Percentiles rank a stretch among this genome's conserved stretches.
Evolutionary conservation across 2,329 filamentous ascomycete species (phyloP).

Genomic region (Pestalotiopsis sp.): DNA sequence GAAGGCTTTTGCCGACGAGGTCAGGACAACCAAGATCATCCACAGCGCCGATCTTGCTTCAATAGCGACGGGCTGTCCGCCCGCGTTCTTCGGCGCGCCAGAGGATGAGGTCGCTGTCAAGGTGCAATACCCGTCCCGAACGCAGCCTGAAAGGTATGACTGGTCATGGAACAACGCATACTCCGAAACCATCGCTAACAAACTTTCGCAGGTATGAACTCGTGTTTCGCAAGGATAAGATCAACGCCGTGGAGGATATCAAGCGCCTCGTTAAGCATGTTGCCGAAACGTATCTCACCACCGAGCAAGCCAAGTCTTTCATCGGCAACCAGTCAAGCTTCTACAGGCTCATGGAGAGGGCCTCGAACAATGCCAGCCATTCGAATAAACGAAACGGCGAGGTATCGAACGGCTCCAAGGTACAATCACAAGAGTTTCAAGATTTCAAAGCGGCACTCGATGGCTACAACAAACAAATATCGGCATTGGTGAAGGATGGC

Average conservation of each 20-base stretch:
- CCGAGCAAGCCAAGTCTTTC: slow-evolving; percentile 68
- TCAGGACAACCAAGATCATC: slow-evolving; percentile 51
- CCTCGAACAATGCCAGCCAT: slow-evolving; percentile 55
- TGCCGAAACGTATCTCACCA: slow-evolving; percentile 76
- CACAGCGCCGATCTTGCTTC: slow-evolving; percentile 62
- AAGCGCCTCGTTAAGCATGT: slow-evolving; percentile 70
- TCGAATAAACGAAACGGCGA: slow-evolving; percentile 67
- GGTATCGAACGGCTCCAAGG: slow-evolving; percentile 29
- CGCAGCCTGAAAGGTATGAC: slow-evolving; percentile 66
- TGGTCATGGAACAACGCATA: not conserved
- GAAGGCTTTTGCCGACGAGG: slow-evolving; percentile 46
- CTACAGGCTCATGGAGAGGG: slow-evolving; percentile 75
- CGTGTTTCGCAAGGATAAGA: slow-evolving; percentile 77
- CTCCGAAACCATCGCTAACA: slow-evolving; percentile 9
- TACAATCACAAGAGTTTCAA: slow-evolving; percentile 25
- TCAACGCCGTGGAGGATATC: slow-evolving; percentile 77
- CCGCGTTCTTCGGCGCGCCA: slow-evolving; percentile 50
- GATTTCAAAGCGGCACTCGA: slow-evolving; percentile 75
- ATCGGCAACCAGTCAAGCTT: slow-evolving; percentile 74
- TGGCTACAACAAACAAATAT: slow-evolving; percentile 76
- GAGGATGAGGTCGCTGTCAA: slow-evolving; percentile 62
- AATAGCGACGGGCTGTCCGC: slow-evolving; percentile 52
- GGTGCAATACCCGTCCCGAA: slow-evolving; percentile 82
- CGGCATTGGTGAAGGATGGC: slow-evolving; percentile 67
- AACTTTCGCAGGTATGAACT: slow-evolving; percentile 65